A percentile compares a stretch with the other conserved stretches of the same genome.
phyloP scores from a whole-genome alignment of 1,284 basidiomycete genomes.

The Ceratobasidium sp. region DNA sequence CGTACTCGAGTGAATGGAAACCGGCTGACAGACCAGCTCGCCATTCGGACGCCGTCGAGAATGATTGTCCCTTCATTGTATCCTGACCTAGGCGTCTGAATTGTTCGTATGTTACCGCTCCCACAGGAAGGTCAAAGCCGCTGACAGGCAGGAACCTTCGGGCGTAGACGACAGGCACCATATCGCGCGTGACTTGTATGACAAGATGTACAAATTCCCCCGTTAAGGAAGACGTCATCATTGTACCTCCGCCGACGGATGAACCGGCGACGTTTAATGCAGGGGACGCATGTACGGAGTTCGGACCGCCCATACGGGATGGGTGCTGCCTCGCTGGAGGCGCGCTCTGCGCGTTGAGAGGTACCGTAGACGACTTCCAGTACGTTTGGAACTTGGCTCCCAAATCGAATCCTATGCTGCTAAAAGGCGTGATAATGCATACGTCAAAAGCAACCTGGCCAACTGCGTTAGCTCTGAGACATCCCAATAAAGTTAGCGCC shows the following conservation, averaged over 20 bases:
- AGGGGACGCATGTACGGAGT: conserved; percentile 33
- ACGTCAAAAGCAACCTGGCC: conserved; percentile 85
- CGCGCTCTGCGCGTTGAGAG: conserved; percentile 55
- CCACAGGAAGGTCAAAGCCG: conserved; percentile 79
- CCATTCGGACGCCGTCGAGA: conserved; percentile 63
- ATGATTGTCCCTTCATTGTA: conserved; percentile 56
- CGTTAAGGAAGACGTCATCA: conserved; percentile 85
- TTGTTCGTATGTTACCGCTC: conserved; percentile 82
- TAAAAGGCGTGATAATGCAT: conserved; percentile 88
- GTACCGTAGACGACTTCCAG: conserved; percentile 88
- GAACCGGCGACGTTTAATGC: conserved; percentile 39
- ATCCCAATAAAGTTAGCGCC: conserved; percentile 16
- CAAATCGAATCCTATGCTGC: conserved; percentile 93
- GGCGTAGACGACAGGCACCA: conserved; percentile 83
- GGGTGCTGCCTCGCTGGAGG: conserved; percentile 42
- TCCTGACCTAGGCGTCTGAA: conserved; percentile 71
- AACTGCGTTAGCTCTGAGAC: conserved; percentile 17
- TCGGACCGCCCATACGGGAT: conserved; percentile 32
- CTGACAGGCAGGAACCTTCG: conserved; percentile 75
- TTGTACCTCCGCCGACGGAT: conserved; percentile 50
- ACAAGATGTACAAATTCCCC: conserved; percentile 87
- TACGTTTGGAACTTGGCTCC: conserved; percentile 96
- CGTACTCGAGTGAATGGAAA: conserved; percentile 74
- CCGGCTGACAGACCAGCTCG: conserved; percentile 58
- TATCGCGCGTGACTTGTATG: conserved; percentile 92